Conservation (phyloP, 2,329 filamentous ascomycete genomes). For the Colletotrichum spinosum region DNA sequence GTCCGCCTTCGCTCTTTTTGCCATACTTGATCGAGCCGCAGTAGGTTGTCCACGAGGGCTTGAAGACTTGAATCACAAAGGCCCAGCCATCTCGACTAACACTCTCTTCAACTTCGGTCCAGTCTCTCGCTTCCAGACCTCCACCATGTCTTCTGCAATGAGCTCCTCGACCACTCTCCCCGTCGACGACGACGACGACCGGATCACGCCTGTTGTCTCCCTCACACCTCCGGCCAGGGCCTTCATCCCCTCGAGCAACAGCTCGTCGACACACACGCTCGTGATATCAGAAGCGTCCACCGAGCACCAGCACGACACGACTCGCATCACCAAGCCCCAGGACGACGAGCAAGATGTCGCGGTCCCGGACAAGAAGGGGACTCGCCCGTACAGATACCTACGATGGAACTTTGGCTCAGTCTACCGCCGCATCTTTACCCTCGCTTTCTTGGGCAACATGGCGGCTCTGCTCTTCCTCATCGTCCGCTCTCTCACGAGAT, state of each 20-base stretch:
- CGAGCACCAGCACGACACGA: not conserved
- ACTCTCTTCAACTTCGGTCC: too few species aligned
- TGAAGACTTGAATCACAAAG: too few species aligned
- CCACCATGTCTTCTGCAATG: conserved; percentile 18
- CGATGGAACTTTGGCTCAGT: conserved; percentile 61
- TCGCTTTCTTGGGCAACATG: conserved; percentile 63
- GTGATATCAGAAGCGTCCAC: conserved; percentile 1
- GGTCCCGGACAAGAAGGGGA: conserved; percentile 49
- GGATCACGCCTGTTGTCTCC: not conserved
- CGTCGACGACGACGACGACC: conserved; percentile 9
- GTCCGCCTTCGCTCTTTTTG: not conserved
- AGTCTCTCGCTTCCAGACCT: conserved; percentile 8
- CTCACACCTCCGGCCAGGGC: conserved; percentile 16
- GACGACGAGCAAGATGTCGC: conserved; percentile 47
- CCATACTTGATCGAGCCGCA: too few species aligned
- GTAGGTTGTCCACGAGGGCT: too few species aligned
- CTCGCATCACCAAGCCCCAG: conserved; percentile 14
- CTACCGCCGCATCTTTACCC: conserved; percentile 67
- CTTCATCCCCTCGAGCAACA: conserved; percentile 14
- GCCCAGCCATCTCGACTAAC: conserved; percentile 3
- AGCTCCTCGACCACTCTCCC: conserved; percentile 25
- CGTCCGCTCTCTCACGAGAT: conserved; percentile 28
- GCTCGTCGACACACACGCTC: conserved; percentile 26
- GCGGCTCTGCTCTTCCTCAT: conserved; percentile 57
- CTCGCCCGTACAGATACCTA: conserved; percentile 53